Base-by-base conservation (phyloP, 345 rosid species). In the Erodium maritimum region DNA sequence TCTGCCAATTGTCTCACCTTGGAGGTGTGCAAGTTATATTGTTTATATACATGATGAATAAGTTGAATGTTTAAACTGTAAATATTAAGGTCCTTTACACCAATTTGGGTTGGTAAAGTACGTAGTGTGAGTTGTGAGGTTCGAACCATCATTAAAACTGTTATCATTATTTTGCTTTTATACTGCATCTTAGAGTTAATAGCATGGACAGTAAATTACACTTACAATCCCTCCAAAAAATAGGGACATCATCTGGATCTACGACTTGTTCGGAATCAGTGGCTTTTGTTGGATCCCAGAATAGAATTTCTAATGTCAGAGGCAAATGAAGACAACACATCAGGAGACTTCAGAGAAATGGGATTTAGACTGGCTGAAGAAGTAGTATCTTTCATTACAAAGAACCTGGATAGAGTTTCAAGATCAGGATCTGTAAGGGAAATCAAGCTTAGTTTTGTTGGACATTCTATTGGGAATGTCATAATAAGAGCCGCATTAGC, bases 241-340 rank as follows among this genome's bases (percentile, higher is more conserved):
- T 59, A 89, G 97, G 99, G 97, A 60, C 94, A 93, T 77, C 97
- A 93, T 72, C 81, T 93, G 75, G 99, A 93, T 79, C 73, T 93
- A 54, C 78, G 99, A 65, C 97, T 87, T 68, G 77, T 89, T 25
- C 79, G 97, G 51, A 93, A 89, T 71, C 97, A 89, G 45, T 93
- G 99, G 99, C 95, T 93, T 67, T 66, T 93, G 81, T 78, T 93
- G 62, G 97, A 93, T 73, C 86, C 95, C 13, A 82, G 73, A 78
- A 76, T 81, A 64, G 88, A 93, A 72, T 80, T 89, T 77, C 95
- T 93, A 24, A 89, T 93, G 99, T 93, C 99, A 0, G 90, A 93
- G 67, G 88, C 69, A 65, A 89, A 93, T 70, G 90, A 89, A 68
- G 95, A 87, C 1, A 93, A 73, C 71, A 93, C 99, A 42, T 79